phyloP scores from a whole-genome alignment of 306 rosid species.

The Dryas octopetala region DNA sequence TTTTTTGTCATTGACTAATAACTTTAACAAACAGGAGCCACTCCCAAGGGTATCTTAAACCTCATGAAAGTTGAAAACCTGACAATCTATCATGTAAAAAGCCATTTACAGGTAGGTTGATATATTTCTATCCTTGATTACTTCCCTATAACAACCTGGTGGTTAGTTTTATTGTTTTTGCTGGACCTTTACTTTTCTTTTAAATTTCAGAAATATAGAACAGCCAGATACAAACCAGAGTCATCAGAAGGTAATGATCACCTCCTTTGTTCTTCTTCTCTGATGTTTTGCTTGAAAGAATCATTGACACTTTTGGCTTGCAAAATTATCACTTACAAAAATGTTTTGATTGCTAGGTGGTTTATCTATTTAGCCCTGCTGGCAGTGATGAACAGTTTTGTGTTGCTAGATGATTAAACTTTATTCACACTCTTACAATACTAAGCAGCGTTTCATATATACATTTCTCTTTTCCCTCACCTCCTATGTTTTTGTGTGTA shows the following conservation, averaged over 20 bases:
- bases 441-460: background rate
- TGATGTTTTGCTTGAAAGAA: slow-evolving; percentile 5
- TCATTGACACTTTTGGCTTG: background rate
- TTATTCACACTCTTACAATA: background rate
- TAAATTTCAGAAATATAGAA: slow-evolving; percentile 85
- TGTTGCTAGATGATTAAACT: background rate
- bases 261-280: slow-evolving; percentile 27
- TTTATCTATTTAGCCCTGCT: background rate
- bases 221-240: slow-evolving; percentile 93
- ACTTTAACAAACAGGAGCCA: slow-evolving; percentile 69
- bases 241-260: slow-evolving; percentile 67
- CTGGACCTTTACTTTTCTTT: slow-evolving; percentile 8
- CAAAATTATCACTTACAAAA: background rate
- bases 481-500: background rate
- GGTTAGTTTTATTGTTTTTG: slow-evolving; percentile 22
- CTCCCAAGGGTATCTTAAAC: slow-evolving; percentile 90
- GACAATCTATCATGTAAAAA: slow-evolving; percentile 95
- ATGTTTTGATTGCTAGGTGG: background rate
- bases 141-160: slow-evolving; percentile 18
- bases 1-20: slow-evolving; percentile 10
- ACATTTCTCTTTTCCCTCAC: slow-evolving; percentile 10
- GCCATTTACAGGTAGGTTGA: slow-evolving; percentile 79
- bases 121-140: slow-evolving; percentile 6
- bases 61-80: slow-evolving; percentile 83
- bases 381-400: background rate